Evolutionary conservation across 768 basidiomycete species (phyloP).

Genomic region (Leccinum longicurvipes): DNA sequence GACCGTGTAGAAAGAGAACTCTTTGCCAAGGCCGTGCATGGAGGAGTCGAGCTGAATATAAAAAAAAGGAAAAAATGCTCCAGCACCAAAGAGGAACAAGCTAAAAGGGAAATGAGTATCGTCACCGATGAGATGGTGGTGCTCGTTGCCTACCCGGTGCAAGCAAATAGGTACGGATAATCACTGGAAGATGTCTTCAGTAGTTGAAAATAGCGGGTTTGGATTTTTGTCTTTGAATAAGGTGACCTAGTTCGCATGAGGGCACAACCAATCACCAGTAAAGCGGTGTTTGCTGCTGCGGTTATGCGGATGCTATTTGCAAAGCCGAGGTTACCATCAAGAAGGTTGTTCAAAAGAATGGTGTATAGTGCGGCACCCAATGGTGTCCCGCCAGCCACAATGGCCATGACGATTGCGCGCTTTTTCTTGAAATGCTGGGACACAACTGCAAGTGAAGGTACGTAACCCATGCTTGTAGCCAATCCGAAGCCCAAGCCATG

Average conservation of each 20-base stretch:
- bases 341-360: slow-evolving; percentile 30
- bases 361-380: slow-evolving; percentile 21
- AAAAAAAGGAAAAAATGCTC: slow-evolving; percentile 34
- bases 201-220: slow-evolving; percentile 15
- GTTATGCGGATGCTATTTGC: slow-evolving; percentile 44
- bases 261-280: slow-evolving; percentile 33
- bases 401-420: slow-evolving; percentile 41
- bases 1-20: slow-evolving; percentile 57
- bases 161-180: slow-evolving; percentile 25
- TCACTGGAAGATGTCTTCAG: slow-evolving; percentile 18
- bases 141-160: slow-evolving; percentile 17
- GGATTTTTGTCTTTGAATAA: slow-evolving; percentile 9
- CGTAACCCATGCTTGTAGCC: slow-evolving; percentile 34
- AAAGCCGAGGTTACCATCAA: slow-evolving; percentile 30
- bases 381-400: slow-evolving; percentile 38
- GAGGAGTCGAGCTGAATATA: slow-evolving; percentile 57
- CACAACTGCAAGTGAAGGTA: slow-evolving; percentile 44
- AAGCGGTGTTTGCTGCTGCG: slow-evolving; percentile 38
- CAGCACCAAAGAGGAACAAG: slow-evolving; percentile 20
- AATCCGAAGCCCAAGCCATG: slow-evolving; percentile 45
- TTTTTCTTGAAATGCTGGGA: slow-evolving; percentile 43
- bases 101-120: slow-evolving; percentile 6
- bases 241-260: slow-evolving; percentile 41
- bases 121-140: neutral
- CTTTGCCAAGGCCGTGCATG: slow-evolving; percentile 41